Evolutionary conservation across 2,329 filamentous ascomycete species (phyloP).

Genomic region (Fusarium verticillioides): DNA sequence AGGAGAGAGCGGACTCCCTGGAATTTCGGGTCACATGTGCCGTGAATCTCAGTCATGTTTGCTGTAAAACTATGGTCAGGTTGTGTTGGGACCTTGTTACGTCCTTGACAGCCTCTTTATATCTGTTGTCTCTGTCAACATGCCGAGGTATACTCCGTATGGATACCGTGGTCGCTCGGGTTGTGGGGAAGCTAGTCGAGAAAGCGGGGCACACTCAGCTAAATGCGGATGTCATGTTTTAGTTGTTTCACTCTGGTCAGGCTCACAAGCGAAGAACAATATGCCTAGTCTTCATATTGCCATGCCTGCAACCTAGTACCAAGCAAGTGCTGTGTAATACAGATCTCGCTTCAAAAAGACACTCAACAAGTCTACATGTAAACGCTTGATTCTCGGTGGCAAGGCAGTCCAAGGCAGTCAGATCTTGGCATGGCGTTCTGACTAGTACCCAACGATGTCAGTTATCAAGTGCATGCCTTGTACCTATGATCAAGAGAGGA

Average conservation of each 20-base stretch:
- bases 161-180: rapidly evolving
- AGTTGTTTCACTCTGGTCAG: neutral
- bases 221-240: neutral
- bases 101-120: neutral
- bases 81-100: neutral
- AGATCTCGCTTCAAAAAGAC: no score
- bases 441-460: no score
- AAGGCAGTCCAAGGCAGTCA: no score
- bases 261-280: no score
- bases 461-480: no score
- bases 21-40: neutral
- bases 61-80: rapidly evolving
- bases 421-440: neutral
- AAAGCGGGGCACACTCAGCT: neutral
- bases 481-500: no score
- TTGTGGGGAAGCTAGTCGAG: neutral
- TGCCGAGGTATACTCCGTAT: neutral
- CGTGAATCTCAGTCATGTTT: neutral
- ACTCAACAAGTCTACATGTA: no score
- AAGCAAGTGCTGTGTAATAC: no score
- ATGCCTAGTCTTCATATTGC: no score
- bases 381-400: no score
- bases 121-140: neutral
- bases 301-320: no score
- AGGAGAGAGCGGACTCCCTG: neutral